A percentile compares a stretch with the other conserved stretches of the same genome.
Evolutionary conservation across 2,329 filamentous ascomycete species (phyloP).

Genomic region (Colletotrichum sp.): DNA sequence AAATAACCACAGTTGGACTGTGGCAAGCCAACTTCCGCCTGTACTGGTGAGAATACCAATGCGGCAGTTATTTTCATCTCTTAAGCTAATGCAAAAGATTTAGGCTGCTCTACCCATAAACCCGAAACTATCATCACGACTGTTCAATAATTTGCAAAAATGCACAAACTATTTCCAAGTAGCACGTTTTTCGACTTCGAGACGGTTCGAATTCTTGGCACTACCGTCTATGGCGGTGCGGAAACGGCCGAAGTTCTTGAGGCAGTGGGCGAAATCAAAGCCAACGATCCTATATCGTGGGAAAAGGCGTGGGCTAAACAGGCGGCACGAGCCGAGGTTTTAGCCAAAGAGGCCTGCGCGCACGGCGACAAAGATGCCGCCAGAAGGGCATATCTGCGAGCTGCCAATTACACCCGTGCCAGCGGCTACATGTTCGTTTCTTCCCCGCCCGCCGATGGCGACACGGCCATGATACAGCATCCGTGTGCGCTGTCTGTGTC

Average conservation of each 20-base stretch:
- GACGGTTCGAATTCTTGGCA: constrained; percentile 42
- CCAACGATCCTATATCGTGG: constrained; percentile 44
- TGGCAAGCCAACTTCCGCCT: too few species aligned
- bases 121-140: neutral
- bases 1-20: too few species aligned
- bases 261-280: constrained; percentile 38
- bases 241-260: constrained; percentile 47
- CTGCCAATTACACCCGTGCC: constrained; percentile 45
- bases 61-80: too few species aligned
- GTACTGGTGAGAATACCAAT: too few species aligned
- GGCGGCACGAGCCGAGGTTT: constrained; percentile 33
- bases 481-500: constrained; percentile 23
- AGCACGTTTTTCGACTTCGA: constrained; percentile 48
- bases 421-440: constrained; percentile 32
- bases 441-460: neutral
- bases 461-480: neutral
- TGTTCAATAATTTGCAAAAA: neutral
- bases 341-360: constrained; percentile 36
- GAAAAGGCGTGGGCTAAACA: constrained; percentile 35
- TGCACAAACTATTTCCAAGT: neutral
- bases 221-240: constrained; percentile 35
- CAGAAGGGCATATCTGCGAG: constrained; percentile 40
- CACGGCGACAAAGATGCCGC: constrained; percentile 35
- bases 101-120: rapidly evolving
- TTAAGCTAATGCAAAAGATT: too few species aligned